Base-by-base conservation (phyloP, 371 early-diverging fungal genomes). In the Saksenaea oblongispora region DNA sequence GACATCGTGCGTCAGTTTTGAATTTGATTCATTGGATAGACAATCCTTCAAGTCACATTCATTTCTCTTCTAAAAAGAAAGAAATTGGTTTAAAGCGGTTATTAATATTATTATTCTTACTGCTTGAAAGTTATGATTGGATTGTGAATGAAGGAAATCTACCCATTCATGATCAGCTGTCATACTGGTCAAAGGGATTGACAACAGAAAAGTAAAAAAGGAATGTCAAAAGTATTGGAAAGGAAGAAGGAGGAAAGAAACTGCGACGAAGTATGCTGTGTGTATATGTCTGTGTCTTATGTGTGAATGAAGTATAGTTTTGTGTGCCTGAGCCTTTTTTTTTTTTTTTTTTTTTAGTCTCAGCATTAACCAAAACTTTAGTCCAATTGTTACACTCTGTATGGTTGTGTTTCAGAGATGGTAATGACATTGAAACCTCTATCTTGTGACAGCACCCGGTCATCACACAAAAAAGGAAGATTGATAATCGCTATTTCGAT, bases 41-140 rank as follows among this genome's bases (percentile, higher is more conserved):
- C 59, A 61, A n/a, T 61, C 55, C 26, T 44, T 39, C 28, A 65
- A 59, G n/a, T n/a, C n/a, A 58, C 65, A 69, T 58, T 69, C 64
- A 24, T 64, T 64, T 3, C 64, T 69, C 28, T 24, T 58, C 69
- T 69, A 61, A 14, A 28, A 34, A n/a, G 9, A 36, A 56, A 51
- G 47, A 53, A 1, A 26, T n/a, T 27, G n/a, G 27, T 15, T 11
- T 18, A 34, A 31, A 51, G 22, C 24, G 59, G 42, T 41, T 39
- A 15, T 26, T 17, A 11, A 10, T 15, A 24, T 18, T n/a, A n/a
- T 54, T 65, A 65, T 65, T 18, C 62, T 61, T 36, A 65, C 62
- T 26, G 65, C 59, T 35, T 55, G 62, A 53, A 65, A 69, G 13
- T 58, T 57, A 24, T 39, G 62, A 18, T 56, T 59, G 5, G 70